phyloP scores from a whole-genome alignment of 257 asterid species.

The Cruciata laevipes region DNA sequence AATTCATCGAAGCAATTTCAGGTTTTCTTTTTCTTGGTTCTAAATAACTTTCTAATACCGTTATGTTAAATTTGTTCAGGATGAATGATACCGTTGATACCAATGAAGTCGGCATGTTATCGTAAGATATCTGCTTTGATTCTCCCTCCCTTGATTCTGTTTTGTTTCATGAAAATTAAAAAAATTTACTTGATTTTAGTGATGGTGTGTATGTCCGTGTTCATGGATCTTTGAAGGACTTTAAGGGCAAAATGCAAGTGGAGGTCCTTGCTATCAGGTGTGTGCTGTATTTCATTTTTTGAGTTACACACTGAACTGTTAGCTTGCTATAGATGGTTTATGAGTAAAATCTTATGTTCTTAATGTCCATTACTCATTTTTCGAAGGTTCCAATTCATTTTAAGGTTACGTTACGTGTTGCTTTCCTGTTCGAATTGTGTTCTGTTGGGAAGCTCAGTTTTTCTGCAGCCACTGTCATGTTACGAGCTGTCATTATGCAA shows the following conservation, averaged over 20 bases:
- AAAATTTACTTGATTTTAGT: constrained; percentile 28
- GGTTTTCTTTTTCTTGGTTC: not conserved
- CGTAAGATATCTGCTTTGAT: constrained; percentile 26
- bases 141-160: not conserved
- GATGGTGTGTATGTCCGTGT: constrained; percentile 65
- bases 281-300: not conserved
- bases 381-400: not conserved
- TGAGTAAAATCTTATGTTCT: not conserved
- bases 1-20: not conserved
- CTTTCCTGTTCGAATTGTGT: constrained; percentile 2
- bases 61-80: constrained; percentile 37
- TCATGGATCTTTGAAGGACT: constrained; percentile 64
- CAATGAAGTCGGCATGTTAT: constrained; percentile 52
- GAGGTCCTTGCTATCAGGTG: constrained; percentile 75
- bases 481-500: not conserved
- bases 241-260: constrained; percentile 56
- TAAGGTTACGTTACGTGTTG: no score
- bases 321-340: not conserved
- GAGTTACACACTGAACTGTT: not conserved
- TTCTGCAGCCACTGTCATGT: not conserved
- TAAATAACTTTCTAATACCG: not conserved
- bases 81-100: constrained; percentile 62
- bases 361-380: not conserved
- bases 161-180: not conserved
- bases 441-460: not conserved